Percentiles rank a stretch among this genome's conserved stretches.
Conservation (phyloP, 2,329 filamentous ascomycete genomes). For the Hypoxylon sp. region DNA sequence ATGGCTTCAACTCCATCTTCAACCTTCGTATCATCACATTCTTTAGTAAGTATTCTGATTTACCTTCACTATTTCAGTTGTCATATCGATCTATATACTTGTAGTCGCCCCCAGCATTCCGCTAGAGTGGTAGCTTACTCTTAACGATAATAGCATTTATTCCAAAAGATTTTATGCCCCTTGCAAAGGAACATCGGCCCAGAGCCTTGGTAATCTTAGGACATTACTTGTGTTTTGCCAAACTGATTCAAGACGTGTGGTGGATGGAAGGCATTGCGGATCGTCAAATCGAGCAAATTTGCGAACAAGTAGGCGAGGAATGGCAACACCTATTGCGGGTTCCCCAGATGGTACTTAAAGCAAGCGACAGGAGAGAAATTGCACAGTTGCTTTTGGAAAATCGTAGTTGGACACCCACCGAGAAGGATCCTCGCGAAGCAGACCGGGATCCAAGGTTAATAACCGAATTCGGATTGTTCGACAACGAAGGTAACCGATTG, state of each 20-base stretch:
- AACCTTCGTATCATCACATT: constrained; percentile 61
- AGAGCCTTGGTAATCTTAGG: constrained; percentile 62
- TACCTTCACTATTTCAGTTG: too few relatives aligned
- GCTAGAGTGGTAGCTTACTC: constrained; percentile 6
- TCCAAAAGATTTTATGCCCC: constrained; percentile 54
- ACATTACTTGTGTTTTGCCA: constrained; percentile 61
- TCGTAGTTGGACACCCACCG: constrained; percentile 51
- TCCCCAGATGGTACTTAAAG: constrained; percentile 51
- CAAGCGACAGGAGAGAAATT: constrained; percentile 48
- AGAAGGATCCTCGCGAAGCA: constrained; percentile 38
- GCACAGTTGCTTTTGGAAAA: constrained; percentile 56
- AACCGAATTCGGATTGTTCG: constrained; percentile 34
- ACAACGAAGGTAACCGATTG: constrained; percentile 33
- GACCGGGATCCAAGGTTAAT: constrained; percentile 37
- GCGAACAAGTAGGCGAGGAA: constrained; percentile 49
- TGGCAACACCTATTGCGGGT: constrained; percentile 54
- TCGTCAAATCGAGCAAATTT: constrained; percentile 57
- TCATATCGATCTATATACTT: too few relatives aligned
- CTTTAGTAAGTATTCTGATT: constrained; percentile 52
- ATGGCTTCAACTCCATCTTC: constrained; percentile 56
- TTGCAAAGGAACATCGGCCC: constrained; percentile 53
- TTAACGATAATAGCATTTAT: constrained; percentile 49
- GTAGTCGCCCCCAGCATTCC: neutral
- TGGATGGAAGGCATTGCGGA: constrained; percentile 59
- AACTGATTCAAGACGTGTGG: constrained; percentile 55